Evolutionary conservation across 768 basidiomycete genomes (phyloP), one percentile per base, ranked within the genome.

Genomic region (Kwoniella sp.): DNA sequence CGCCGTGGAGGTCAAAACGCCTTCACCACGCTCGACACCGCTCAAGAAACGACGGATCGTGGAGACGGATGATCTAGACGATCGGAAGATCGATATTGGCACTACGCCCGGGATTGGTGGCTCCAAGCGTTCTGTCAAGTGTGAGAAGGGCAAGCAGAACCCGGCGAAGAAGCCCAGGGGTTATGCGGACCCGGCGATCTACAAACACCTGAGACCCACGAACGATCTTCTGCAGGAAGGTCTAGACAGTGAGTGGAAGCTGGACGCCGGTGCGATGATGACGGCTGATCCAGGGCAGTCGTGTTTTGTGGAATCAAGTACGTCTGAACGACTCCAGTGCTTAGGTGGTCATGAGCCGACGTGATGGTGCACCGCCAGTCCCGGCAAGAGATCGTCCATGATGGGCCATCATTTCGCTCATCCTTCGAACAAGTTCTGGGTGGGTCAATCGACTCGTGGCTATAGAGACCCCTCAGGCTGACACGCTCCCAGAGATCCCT

Each of bases 241-340:
- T 20, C 77, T 88, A 1, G 83, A 87, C 46, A 78, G 86, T 87
- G 60, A 38, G 77, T 59, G 10, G 9, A 7, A 12, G 5, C 3
- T 34, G 12, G 11, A 10, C 12, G n/a, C n/a, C n/a, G 26, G 19
- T 43, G 10, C 23, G 41, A 22, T 32, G 31, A 39, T 27, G 34
- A 46, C 25, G 23, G 11, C 34, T 29, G 39, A 44, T 40, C 23
- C 2, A 17, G 12, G 22, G 34, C 44, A 89, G 87, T 89, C 20
- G 59, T 89, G 12, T 88, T 90, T 59, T 89, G 87, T 63, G 88
- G 89, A 7, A 88, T 90, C 42, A 91, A 89, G 88, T 88, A 57
- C 47, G 71, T 78, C 57, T 14, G 22, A 26, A 14, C 33, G 7
- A 12, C 46, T 46, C 3, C 37, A 33, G 29, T 37, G 26, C n/a